Percentiles rank a stretch among this genome's conserved stretches.
These are phyloP conservation scores for Kwoniella sp. DNA, from an alignment of 768 basidiomycete genomes.

Conservation along the genomic window DNA sequence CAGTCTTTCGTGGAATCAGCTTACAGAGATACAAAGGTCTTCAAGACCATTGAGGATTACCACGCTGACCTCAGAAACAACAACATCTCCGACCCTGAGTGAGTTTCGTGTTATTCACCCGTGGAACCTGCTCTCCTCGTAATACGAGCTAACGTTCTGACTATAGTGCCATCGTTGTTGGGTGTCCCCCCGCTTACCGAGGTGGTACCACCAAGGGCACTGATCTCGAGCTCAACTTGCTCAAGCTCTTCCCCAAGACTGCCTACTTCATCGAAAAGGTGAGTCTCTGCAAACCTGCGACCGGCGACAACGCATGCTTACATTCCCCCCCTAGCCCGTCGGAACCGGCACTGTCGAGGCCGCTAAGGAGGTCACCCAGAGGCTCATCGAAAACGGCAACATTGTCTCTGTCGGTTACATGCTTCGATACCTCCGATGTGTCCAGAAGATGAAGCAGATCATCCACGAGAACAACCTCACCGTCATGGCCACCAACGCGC, in stretches of 20 bases:
- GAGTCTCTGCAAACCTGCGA: slow-evolving; percentile 3
- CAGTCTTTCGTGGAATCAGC: slow-evolving; percentile 91
- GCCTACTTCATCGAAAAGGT: slow-evolving; percentile 87
- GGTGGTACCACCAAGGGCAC: slow-evolving; percentile 73
- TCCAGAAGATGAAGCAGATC: slow-evolving; percentile 95
- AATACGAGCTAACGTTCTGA: neutral
- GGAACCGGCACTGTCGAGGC: slow-evolving; percentile 75
- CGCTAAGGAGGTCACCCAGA: slow-evolving; percentile 71
- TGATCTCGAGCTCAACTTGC: slow-evolving; percentile 83
- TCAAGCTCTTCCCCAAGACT: slow-evolving; percentile 83
- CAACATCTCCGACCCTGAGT: slow-evolving; percentile 66
- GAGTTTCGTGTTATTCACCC: slow-evolving; percentile 14
- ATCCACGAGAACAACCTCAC: slow-evolving; percentile 90
- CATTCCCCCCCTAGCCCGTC: slow-evolving; percentile 76
- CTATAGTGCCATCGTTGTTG: slow-evolving; percentile 75
- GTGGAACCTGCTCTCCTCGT: neutral
- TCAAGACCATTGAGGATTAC: slow-evolving; percentile 83
- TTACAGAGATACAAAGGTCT: slow-evolving; percentile 82
- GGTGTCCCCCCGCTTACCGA: slow-evolving; percentile 91
- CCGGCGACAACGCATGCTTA: slow-evolving; percentile 58
- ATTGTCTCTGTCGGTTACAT: slow-evolving; percentile 92
- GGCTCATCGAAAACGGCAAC: slow-evolving; percentile 69
- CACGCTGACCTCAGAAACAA: slow-evolving; percentile 63
- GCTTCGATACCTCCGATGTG: slow-evolving; percentile 88
- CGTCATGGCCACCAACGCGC: slow-evolving; percentile 93